Conservation (phyloP, 257 asterid species). For the Orobanche coerulescens region DNA sequence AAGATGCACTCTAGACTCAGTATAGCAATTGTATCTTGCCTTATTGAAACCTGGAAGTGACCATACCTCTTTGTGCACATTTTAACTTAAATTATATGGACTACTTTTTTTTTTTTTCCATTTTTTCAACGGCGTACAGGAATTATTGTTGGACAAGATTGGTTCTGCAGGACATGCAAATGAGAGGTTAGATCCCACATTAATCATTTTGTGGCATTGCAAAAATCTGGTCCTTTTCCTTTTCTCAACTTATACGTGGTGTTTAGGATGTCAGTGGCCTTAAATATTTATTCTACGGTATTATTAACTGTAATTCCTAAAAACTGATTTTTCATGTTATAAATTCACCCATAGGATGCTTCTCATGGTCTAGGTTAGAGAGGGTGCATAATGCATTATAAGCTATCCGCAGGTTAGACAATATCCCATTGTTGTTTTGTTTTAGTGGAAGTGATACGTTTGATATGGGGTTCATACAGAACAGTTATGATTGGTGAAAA, state of each 20-base stretch:
- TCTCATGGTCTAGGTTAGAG: constrained; percentile 13
- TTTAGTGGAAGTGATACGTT: constrained; percentile 3
- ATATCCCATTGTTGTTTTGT: background rate
- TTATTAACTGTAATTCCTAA: background rate
- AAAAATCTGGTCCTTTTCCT: constrained; percentile 11
- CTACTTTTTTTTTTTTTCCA: constrained; percentile 15
- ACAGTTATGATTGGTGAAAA: background rate
- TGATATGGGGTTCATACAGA: background rate
- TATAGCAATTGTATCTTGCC: background rate
- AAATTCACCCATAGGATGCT: background rate
- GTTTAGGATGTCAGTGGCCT: constrained; percentile 15
- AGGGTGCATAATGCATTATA: background rate
- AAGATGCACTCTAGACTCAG: background rate
- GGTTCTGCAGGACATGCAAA: constrained; percentile 38
- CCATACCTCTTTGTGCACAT: background rate
- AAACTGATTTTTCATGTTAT: background rate
- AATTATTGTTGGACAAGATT: constrained; percentile 57
- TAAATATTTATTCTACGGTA: constrained; percentile 1
- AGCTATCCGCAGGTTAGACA: background rate
- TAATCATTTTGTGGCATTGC: constrained; percentile 6
- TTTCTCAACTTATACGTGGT: background rate
- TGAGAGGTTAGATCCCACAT: constrained; percentile 45
- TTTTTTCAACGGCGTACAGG: constrained; percentile 45
- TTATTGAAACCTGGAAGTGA: constrained; percentile 10
- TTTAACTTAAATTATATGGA: background rate